A percentile compares a stretch with the other conserved stretches of the same genome.
phyloP scores from a whole-genome alignment of 2,329 filamentous ascomycete species.

The Pyricularia pennisetigena region DNA sequence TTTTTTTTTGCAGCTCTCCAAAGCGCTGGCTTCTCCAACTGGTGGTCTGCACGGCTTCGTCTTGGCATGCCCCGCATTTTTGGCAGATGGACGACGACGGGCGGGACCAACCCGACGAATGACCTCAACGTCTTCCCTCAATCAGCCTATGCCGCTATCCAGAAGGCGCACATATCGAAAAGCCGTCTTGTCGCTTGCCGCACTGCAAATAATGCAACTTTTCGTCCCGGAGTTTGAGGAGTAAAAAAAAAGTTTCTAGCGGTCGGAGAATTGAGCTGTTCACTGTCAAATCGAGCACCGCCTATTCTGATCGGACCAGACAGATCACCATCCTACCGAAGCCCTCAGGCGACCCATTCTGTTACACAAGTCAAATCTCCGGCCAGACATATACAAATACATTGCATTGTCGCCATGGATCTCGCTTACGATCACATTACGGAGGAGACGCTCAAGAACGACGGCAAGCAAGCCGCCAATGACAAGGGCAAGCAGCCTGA shows the following conservation, averaged over 20 bases:
- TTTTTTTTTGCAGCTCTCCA: background rate
- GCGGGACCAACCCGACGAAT: background rate
- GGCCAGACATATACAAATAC: background rate
- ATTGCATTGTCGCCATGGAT: conserved; percentile 57
- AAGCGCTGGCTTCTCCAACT: background rate
- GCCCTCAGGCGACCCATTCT: background rate
- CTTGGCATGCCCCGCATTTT: background rate
- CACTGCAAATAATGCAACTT: background rate
- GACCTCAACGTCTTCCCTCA: background rate
- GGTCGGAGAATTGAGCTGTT: background rate
- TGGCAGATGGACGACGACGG: background rate
- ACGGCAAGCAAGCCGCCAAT: conserved; percentile 41
- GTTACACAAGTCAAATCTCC: background rate
- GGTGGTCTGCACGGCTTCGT: background rate
- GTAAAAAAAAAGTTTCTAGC: background rate
- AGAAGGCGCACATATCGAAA: background rate
- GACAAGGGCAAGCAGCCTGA: conserved; percentile 18
- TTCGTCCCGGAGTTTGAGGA: background rate
- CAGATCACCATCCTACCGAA: background rate
- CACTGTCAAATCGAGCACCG: background rate
- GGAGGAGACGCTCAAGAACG: conserved; percentile 52
- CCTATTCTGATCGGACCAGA: background rate
- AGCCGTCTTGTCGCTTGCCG: background rate
- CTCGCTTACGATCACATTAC: conserved; percentile 94
- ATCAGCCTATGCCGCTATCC: background rate